Evolutionary conservation across 768 basidiomycete species (phyloP), one percentile per base, ranked within the genome.

Genomic region (Leccinum imitatum): DNA sequence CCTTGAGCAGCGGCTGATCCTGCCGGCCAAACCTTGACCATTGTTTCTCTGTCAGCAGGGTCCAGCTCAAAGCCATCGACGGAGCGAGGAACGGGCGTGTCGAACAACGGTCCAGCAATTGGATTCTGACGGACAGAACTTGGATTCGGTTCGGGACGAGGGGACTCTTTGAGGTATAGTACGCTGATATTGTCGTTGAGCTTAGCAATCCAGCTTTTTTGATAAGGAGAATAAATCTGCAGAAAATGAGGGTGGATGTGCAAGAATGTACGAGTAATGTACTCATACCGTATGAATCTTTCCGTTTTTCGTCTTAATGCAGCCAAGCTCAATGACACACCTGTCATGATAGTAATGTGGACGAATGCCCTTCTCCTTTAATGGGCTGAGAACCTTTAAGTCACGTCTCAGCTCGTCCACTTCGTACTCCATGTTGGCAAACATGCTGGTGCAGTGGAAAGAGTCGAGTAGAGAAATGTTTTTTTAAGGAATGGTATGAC

Each of bases 361-460:
- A 30, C 77, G 73, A 47, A 94, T 76, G 4, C 78, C 80, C 44
- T 79, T 77, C 17, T 78, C 69, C 58, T 80, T 79, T 5, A 84
- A 83, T 5, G 87, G 75, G 47, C 80, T 70, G 65, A 86, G 84
- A 0, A 91, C 68, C 50, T 81, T 67, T 23, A 87, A 80, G 70
- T 97, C 93, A 30, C 94, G 81, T 39, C 90, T 79, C 23, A 96
- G 81, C 72, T 97, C 95, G 60, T 98, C 95, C 6, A 97, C 83
- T 75, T 95, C 94, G 66, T 96, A 91, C 69, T 95, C 92, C 37
- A 95, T 82, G 64, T 98, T 96, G 31, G 85, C 90, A 69, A 84
- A 95, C 3, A 96, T 35, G 19, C 75, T 76, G 2, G 75, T 83
- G 23, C 85, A 84, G 1, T 79, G 75, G 65, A 85, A 77, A 17